Conservation (phyloP, 1,284 basidiomycete species). For the Ceratorhiza oryzae-sativae region DNA sequence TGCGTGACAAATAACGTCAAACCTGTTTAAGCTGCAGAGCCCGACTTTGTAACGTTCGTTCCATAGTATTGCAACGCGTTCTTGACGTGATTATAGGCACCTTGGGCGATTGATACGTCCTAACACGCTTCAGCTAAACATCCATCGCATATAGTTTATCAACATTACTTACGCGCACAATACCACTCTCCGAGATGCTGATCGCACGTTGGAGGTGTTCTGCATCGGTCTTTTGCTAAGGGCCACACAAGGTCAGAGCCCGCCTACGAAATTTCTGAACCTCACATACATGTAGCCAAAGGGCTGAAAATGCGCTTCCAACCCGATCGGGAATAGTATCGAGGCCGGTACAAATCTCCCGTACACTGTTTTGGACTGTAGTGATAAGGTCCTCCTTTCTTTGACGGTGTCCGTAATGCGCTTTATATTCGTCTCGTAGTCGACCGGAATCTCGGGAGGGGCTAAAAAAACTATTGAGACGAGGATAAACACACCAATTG, state of each 20-base stretch:
- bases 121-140: not conserved
- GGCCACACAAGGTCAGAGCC: not conserved
- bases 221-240: not conserved
- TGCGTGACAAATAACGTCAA: too few species aligned
- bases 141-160: not conserved
- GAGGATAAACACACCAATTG: too few species aligned
- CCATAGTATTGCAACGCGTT: constrained; percentile 8
- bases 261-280: not conserved
- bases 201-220: not conserved
- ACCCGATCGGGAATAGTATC: constrained; percentile 13
- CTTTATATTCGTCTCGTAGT: too few species aligned
- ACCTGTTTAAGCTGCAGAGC: too few species aligned
- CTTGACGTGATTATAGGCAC: constrained; percentile 6
- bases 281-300: constrained; percentile 8
- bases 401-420: too few species aligned
- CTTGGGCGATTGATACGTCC: not conserved
- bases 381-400: too few species aligned
- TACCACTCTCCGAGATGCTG: not conserved
- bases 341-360: constrained; percentile 1
- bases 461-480: too few species aligned
- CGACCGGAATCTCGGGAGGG: too few species aligned
- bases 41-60: constrained; percentile 5
- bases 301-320: constrained; percentile 17
- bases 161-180: constrained; percentile 5
- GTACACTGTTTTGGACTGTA: not conserved